Percentiles rank a stretch among this genome's conserved stretches.
Evolutionary conservation across 2,329 filamentous ascomycete species (phyloP).

Genomic region (Penicillium griseofulvum): DNA sequence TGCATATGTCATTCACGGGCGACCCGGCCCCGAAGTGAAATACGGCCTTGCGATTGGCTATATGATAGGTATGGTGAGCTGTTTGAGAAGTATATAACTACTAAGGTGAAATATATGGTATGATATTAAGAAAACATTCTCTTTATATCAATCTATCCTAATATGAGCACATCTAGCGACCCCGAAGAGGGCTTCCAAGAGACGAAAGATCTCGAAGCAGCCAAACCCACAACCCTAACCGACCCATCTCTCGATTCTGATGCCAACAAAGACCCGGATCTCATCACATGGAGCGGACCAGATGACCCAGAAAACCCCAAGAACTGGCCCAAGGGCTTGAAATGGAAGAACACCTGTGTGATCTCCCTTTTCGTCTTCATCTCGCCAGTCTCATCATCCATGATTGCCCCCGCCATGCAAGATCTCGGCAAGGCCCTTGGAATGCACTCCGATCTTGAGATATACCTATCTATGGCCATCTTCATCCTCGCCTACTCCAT

Average conservation of each 20-base stretch:
- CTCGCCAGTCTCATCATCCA: conserved; percentile 57
- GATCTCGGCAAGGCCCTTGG: conserved; percentile 52
- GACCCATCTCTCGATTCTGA: not conserved
- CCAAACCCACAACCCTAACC: not conserved
- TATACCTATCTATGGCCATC: conserved; percentile 43
- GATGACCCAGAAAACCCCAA: conserved; percentile 12
- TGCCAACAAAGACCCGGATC: not conserved
- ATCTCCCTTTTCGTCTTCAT: not conserved
- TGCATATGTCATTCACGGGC: not conserved
- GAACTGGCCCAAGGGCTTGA: conserved; percentile 8
- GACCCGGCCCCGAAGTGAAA: not conserved
- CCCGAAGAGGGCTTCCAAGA: not conserved
- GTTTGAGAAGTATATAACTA: not conserved
- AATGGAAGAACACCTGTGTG: conserved; percentile 3
- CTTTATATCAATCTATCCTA: not conserved
- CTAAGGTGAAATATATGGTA: not conserved
- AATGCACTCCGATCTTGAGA: conserved; percentile 43
- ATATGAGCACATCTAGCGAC: not conserved
- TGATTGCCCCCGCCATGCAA: conserved; percentile 50
- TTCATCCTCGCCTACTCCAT: conserved; percentile 50
- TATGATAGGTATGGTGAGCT: no score
- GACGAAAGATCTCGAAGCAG: not conserved
- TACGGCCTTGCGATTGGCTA: not conserved
- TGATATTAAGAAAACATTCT: not conserved
- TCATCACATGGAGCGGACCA: conserved; percentile 8